Conservation (phyloP, 1,284 basidiomycete species). For the Ganoderma leucocontextum region DNA sequence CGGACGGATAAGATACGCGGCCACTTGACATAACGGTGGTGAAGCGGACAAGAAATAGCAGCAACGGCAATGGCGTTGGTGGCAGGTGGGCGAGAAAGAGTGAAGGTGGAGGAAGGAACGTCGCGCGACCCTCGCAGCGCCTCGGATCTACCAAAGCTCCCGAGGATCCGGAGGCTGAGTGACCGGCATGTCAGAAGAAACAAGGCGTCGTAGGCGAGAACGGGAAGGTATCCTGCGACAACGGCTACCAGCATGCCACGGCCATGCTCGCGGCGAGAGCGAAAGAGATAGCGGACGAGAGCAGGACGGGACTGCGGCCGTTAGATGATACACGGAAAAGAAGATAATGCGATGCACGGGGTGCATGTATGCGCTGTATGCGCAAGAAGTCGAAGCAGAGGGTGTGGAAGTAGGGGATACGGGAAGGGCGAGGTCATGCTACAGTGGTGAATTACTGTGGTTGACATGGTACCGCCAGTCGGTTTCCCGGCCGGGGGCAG, state of each 20-base stretch:
- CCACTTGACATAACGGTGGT: not conserved
- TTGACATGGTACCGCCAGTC: slow-evolving; percentile 14
- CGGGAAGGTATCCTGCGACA: slow-evolving; percentile 1
- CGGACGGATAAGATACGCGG: slow-evolving; percentile 1
- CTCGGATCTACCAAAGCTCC: slow-evolving; percentile 28
- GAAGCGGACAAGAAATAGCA: slow-evolving; percentile 6
- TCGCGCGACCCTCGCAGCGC: slow-evolving; percentile 13
- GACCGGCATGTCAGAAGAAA: slow-evolving; percentile 28
- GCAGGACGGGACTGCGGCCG: slow-evolving; percentile 3
- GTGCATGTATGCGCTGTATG: slow-evolving; percentile 1
- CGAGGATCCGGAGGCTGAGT: slow-evolving; percentile 16
- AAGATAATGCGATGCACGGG: not conserved
- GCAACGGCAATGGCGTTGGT: slow-evolving; percentile 2
- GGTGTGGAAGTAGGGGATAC: not conserved
- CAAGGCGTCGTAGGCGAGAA: not conserved
- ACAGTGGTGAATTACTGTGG: not conserved
- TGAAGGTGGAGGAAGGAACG: not conserved
- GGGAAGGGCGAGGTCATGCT: slow-evolving; percentile 3
- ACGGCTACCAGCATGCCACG: slow-evolving; percentile 15
- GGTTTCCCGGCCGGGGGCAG: slow-evolving; percentile 14
- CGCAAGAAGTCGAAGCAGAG: slow-evolving; percentile 8
- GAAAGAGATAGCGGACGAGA: slow-evolving; percentile 15
- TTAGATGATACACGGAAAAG: not conserved
- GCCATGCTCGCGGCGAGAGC: slow-evolving; percentile 14
- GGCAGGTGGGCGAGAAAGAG: slow-evolving; percentile 2